Base-by-base conservation (phyloP, 805 yeast genomes). In the Saccharomycopsis sp. region DNA sequence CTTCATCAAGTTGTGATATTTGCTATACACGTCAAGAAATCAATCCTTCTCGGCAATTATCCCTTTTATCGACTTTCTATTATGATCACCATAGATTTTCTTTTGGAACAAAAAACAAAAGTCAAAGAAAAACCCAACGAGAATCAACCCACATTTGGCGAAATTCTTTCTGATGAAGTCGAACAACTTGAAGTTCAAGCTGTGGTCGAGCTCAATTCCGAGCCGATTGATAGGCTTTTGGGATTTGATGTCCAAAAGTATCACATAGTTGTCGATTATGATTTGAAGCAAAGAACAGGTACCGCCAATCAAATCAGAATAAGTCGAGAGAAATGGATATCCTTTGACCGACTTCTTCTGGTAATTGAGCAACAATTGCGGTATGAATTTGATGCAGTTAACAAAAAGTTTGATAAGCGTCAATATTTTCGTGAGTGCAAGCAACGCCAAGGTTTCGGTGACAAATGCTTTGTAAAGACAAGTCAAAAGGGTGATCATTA, bases 101-200 rank as follows among this genome's bases (percentile, higher is more conserved):
- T 52, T 59, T 34, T 61, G 63, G n/a, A 51, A 24, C 14, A 61
- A 48, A 24, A 58, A 61, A 23, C 62, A 61, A 46, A 51, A 46
- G 48, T 61, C 63, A 24, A 61, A 56, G 29, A 54, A 58, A 34
- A 61, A 59, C 8, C 62, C 62, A 20, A 59, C 60, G 4, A 61
- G 16, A 15, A 59, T 57, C 21, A 61, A 54, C 5, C 62, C 62
- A 41, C 62, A 61, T 46, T 61, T 61, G 41, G 62, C 63, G 41
- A 61, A 58, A 46, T 61, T 61, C 48, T 61, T 59, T 51, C 51
- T 56, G 51, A 61, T 50, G 34, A 61, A 59, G 16, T 59, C 62
- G 18, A 61, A 21, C 8, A 59, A 51, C 37, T 56, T 58, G 23
- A 58, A 59, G 24, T 58, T 53, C 46, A 61, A 51, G n/a, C 53